phyloP scores from a whole-genome alignment of 169 alveolate genomes.

The Theileria parva region DNA sequence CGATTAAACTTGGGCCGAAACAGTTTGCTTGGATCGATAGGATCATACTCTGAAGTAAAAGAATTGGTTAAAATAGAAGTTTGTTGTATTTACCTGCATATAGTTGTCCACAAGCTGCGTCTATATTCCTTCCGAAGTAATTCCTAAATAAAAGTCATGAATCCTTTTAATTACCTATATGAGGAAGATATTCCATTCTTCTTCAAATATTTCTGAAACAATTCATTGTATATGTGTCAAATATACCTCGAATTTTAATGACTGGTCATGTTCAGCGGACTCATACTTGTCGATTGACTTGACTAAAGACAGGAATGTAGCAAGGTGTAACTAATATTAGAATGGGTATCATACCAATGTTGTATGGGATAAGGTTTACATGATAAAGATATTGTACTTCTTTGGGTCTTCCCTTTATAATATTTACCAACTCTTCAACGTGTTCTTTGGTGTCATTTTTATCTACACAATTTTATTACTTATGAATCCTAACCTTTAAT shows the following conservation, averaged over 20 bases:
- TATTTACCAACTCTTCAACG: slow-evolving; percentile 72
- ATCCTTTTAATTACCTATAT: slow-evolving; percentile 24
- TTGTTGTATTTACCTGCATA: slow-evolving; percentile 64
- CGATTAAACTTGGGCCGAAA: slow-evolving; percentile 14
- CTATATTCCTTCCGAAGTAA: slow-evolving; percentile 79
- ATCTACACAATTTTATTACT: background rate
- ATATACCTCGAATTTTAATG: slow-evolving; percentile 39
- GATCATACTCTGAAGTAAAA: slow-evolving; percentile 30
- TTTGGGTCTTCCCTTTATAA: slow-evolving; percentile 67
- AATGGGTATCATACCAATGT: slow-evolving; percentile 54
- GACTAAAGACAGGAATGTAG: slow-evolving; percentile 11
- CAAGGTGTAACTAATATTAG: background rate
- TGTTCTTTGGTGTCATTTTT: slow-evolving; percentile 72
- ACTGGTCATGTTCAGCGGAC: slow-evolving; percentile 34
- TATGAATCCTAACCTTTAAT: slow-evolving; percentile 67
- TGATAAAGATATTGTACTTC: slow-evolving; percentile 71
- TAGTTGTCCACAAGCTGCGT: slow-evolving; percentile 86
- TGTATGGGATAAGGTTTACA: slow-evolving; percentile 72
- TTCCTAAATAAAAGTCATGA: slow-evolving; percentile 50
- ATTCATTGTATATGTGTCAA: background rate
- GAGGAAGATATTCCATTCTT: slow-evolving; percentile 49
- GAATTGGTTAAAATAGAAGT: background rate
- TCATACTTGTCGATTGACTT: slow-evolving; percentile 35
- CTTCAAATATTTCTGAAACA: slow-evolving; percentile 34
- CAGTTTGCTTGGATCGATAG: slow-evolving; percentile 21